Evolutionary conservation across 2,329 filamentous ascomycete species (phyloP), one percentile per base, ranked within the genome.

Genomic region (Monosporascus sp.): DNA sequence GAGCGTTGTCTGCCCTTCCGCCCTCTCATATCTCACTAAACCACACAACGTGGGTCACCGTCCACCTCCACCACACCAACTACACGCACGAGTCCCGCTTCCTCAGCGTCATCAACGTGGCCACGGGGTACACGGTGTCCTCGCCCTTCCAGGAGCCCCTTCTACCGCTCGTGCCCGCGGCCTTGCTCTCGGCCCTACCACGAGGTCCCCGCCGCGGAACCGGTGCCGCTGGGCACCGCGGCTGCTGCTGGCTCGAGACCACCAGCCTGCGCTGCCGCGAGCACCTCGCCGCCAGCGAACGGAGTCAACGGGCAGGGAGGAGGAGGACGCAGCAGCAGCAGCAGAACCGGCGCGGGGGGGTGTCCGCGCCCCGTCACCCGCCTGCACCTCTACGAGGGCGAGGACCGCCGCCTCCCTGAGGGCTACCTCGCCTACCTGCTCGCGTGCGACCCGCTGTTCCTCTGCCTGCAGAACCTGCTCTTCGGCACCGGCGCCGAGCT

Each of bases 401-500:
- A 46, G 7, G 48, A 46, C 14, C 50, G 50, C 25, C 43, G 15
- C 2, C 38, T 48, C 2, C 52, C 56, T 36, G 9, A 49, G 14
- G 39, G 41, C 0, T 59, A 56, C 46, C 35, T 61, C 27, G 11
- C 39, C 25, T 24, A 36, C 22, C 57, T 55, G 15, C 18, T 51
- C 8, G 5, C 9, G 5, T 18, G 24, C 22, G 27, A 50, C 18
- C 50, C 50, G 9, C 11, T 36, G 3, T 9, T 54, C 22, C 50
- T 58, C 3, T 31, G 18, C 5, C n/a, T 57, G 9, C 22, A 20
- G 1, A 48, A 18, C 9, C 53, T 38, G 41, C 50, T 58, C 8
- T 62, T 62, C 50, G 54, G 57, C 47, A n/a, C 49, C 2, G 57
- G 60, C 7, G 56, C 53, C 9, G 55, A 63, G 43, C 49, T 58